Evolutionary conservation across 2,329 filamentous ascomycete species (phyloP), one percentile per base, ranked within the genome.

Genomic region (Aspergillus sojae): DNA sequence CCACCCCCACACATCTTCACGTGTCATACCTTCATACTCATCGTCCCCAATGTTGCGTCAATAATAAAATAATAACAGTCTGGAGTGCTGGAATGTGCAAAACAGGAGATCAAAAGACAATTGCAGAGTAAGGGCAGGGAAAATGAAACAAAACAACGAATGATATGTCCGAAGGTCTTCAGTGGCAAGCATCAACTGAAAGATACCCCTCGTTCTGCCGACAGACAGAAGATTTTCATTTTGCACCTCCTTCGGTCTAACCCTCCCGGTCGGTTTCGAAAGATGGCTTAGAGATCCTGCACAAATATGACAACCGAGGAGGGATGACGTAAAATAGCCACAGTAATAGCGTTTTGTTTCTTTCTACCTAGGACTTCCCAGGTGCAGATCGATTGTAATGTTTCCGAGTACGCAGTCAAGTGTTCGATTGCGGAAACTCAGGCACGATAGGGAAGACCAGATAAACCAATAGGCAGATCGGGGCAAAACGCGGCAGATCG

Each of bases 291-390:
- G 63, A 67, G 65, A 67, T 67, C 65, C 68, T 52, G 48, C 10
- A 52, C 14, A 32, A 52, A 65, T 60, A 45, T 28, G 52, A 46
- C n/a, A 62, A 63, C 57, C 65, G 63, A 53, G 52, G 56, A 65
- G 68, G 68, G 69, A 68, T 72, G 70, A 75, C 70, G 63, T 71
- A 72, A 68, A 71, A 75, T 75, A 75, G 74, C 75, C 75, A 72
- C 72, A 71, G 68, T 74, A 66, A 71, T 48, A 69, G 65, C 71
- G 74, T 72, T 76, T 74, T 70, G 70, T 72, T 61, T 69, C 60
- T 36, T 26, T 11, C 32, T 55, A 65, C 59, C 71, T 66, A 70
- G 63, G 67, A 53, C 69, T 64, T 65, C 62, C 56, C 66, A 67
- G 66, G 54, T 52, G 41, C 57, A 45, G 65, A 59, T 56, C 65